Evolutionary conservation across 345 rosid genomes (phyloP).

Genomic region (Hibiscus trionum): DNA sequence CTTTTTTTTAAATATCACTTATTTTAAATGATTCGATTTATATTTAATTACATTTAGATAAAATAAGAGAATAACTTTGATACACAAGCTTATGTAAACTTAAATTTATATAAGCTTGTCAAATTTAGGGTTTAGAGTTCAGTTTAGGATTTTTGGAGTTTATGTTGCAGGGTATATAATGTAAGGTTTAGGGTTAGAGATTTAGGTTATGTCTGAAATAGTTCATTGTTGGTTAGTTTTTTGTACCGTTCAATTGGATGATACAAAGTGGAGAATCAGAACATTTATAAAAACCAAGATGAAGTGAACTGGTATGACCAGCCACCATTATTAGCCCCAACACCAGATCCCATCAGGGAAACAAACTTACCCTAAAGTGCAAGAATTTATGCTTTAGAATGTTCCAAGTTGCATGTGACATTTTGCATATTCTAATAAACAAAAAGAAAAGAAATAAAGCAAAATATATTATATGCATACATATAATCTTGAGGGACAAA

Average conservation of each 20-base stretch:
- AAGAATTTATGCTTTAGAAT: slow-evolving; percentile 43
- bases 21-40: too few species aligned
- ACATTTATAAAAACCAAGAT: background rate
- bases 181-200: too few species aligned
- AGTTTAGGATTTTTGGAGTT: too few species aligned
- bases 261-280: slow-evolving; percentile 24
- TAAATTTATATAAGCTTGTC: too few species aligned
- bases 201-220: background rate
- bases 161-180: background rate
- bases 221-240: background rate
- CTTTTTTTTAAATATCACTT: background rate
- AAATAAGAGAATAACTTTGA: too few species aligned
- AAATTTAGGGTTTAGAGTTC: too few species aligned
- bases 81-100: too few species aligned
- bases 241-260: slow-evolving; percentile 14
- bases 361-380: slow-evolving; percentile 22
- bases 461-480: slow-evolving; percentile 8
- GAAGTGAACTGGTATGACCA: slow-evolving; percentile 14
- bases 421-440: slow-evolving; percentile 15
- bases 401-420: slow-evolving; percentile 45
- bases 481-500: slow-evolving; percentile 8
- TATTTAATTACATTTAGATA: too few species aligned
- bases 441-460: slow-evolving; percentile 25
- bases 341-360: slow-evolving; percentile 12
- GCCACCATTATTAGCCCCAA: slow-evolving; percentile 15